These are phyloP conservation scores for Huiozyma naganishii DNA, from an alignment of 805 yeast species.

Conservation along the genomic window DNA sequence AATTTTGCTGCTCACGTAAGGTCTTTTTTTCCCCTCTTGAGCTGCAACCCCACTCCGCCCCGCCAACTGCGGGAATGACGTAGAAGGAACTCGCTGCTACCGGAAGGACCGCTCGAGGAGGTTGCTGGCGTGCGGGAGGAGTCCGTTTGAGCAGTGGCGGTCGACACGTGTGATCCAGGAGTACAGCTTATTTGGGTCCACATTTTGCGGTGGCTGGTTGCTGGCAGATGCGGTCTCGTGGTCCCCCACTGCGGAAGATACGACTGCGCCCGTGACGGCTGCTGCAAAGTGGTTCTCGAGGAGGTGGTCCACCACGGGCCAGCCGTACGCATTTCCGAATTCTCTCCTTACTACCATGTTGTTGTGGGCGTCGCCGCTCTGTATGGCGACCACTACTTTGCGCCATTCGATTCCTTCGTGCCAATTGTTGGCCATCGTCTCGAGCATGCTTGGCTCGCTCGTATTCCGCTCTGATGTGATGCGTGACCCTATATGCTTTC, in stretches of 20 bases:
- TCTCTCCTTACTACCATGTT: slow-evolving; percentile 80
- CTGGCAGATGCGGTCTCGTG: neutral
- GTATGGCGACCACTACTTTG: slow-evolving; percentile 71
- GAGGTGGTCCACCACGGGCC: slow-evolving; percentile 65
- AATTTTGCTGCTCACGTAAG: too few relatives aligned
- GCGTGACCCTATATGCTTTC: neutral
- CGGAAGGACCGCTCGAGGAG: neutral
- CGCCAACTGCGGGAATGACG: too few relatives aligned
- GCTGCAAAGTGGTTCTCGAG: slow-evolving; percentile 45
- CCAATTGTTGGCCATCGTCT: slow-evolving; percentile 79
- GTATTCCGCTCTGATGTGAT: slow-evolving; percentile 30
- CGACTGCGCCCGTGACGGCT: neutral
- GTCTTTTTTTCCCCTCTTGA: too few relatives aligned
- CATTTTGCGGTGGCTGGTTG: neutral
- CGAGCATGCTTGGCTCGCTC: slow-evolving; percentile 68
- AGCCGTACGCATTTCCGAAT: slow-evolving; percentile 80
- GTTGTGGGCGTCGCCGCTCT: slow-evolving; percentile 84
- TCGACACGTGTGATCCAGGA: slow-evolving; percentile 1
- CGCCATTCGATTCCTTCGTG: slow-evolving; percentile 81
- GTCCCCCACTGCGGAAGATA: neutral
- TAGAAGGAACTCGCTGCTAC: too few relatives aligned
- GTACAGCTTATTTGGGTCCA: slow-evolving; percentile 1
- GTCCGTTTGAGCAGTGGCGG: neutral
- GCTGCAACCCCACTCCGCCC: too few relatives aligned
- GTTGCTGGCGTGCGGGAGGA: neutral